Base-by-base conservation (phyloP, 2,329 filamentous ascomycete species). In the Pezicula carpinea region DNA sequence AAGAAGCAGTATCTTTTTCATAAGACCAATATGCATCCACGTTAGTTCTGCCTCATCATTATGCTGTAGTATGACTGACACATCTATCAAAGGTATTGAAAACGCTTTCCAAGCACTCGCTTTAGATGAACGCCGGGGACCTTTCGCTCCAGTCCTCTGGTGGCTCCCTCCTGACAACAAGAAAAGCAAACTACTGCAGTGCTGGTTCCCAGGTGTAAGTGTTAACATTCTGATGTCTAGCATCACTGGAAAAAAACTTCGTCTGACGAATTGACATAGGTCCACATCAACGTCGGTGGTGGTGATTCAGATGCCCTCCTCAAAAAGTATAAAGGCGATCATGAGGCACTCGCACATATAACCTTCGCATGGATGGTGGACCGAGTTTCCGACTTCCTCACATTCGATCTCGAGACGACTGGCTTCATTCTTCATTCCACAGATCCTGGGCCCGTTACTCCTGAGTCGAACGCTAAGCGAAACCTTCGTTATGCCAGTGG, bases 81-180 rank as follows among this genome's bases (percentile, higher is more conserved):
- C 26, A 31, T 8, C n/a, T 18, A 5, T 13, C 15, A 14, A 55
- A 50, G 61, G 65, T 47, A 64, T 74, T n/a, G 62, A 70, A 47
- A 59, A 71, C 50, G 71, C 71, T 1, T 73, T 74, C 50, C 71
- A 74, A 47, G 70, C 70, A 6, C 60, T 74, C 5, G 69, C 69
- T 4, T 62, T 74, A 14, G 71, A 73, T 51, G 71, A 74, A 53
- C 65, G 66, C 18, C 64, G 71, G 23, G 42, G 52, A 11, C 48
- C 63, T 3, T 68, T 66, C 50, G 38, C 44, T 3, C 64, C 66
- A 13, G 59, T 66, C 4, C 35, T 68, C 11, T 68, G 65, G 64
- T 55, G 61, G 14, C 26, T 39, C 22, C 38, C 46, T 1, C 19
- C 34, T 6, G 17, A 17, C 18, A 57, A 38, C 47, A 43, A 5